These are phyloP conservation scores for Voacanga thouarsii DNA, from an alignment of 257 asterid species.

Conservation along the genomic window DNA sequence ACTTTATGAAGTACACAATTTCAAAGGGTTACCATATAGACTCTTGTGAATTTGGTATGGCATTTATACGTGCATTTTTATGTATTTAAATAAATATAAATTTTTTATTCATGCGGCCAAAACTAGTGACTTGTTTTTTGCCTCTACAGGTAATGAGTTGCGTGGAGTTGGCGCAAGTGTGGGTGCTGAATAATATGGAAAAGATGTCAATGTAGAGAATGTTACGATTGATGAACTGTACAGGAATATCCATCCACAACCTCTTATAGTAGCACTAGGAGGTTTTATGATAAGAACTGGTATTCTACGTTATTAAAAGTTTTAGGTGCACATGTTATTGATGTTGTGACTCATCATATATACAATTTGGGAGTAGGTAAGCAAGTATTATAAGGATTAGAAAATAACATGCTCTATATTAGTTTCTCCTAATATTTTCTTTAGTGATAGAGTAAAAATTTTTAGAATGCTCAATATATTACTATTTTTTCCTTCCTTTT, in stretches of 20 bases:
- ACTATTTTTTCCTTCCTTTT: neutral
- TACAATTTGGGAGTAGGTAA: conserved; percentile 84
- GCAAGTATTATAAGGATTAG: conserved; percentile 15
- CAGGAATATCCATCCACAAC: conserved; percentile 32
- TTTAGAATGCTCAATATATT: no score
- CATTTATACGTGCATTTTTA: conserved; percentile 1
- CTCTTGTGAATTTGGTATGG: conserved; percentile 94
- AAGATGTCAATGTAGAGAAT: conserved; percentile 49
- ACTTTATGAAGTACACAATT: conserved; percentile 64
- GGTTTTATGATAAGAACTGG: conserved; percentile 94
- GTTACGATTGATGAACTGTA: conserved; percentile 50
- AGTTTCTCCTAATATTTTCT: neutral
- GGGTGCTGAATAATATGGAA: conserved; percentile 65
- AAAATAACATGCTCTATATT: neutral
- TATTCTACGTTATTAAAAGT: conserved; percentile 55
- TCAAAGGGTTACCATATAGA: conserved; percentile 66
- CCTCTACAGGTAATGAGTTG: conserved; percentile 76
- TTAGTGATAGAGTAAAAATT: neutral
- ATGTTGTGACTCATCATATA: conserved; percentile 73
- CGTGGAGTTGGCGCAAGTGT: conserved; percentile 87
- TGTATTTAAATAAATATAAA: conserved; percentile 8
- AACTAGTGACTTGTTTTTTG: conserved; percentile 10
- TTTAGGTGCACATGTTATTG: conserved; percentile 59
- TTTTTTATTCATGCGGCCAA: conserved; percentile 6
- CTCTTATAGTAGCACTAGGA: conserved; percentile 76